Percentiles rank a stretch among this genome's conserved stretches.
phyloP scores from a whole-genome alignment of 140 eudicot genomes.

The Eryngium alpinum region DNA sequence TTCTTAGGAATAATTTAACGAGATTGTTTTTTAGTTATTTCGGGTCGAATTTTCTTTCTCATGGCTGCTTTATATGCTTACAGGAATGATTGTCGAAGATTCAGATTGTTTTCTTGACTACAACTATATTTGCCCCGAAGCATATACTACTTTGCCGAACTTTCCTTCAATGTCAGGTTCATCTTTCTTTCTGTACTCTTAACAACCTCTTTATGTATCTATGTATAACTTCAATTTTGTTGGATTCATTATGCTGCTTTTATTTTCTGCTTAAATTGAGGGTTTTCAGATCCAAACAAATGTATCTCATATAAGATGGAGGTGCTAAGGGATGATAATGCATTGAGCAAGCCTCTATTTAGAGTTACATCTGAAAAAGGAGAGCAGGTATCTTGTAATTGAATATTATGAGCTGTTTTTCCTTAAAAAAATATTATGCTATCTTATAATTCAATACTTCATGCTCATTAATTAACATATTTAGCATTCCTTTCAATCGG shows the following conservation, averaged over 20 bases:
- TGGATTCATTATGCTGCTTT: neutral
- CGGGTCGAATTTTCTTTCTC: neutral
- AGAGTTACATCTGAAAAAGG: slow-evolving; percentile 71
- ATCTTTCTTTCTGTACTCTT: slow-evolving; percentile 3
- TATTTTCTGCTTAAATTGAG: slow-evolving; percentile 1
- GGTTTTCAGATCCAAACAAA: slow-evolving; percentile 52
- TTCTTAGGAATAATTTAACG: neutral
- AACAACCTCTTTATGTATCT: neutral
- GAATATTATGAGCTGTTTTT: neutral
- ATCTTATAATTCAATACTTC: too few species aligned
- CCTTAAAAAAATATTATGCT: too few species aligned
- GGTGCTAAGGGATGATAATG: slow-evolving; percentile 59
- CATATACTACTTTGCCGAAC: slow-evolving; percentile 69
- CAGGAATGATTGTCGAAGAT: slow-evolving; percentile 59
- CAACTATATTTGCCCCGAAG: slow-evolving; percentile 61
- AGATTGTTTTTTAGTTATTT: neutral
- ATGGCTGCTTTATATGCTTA: slow-evolving; percentile 8
- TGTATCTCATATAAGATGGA: slow-evolving; percentile 63
- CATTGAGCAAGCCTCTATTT: slow-evolving; percentile 51
- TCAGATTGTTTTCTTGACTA: slow-evolving; percentile 43
- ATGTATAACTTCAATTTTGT: neutral
- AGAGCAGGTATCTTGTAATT: slow-evolving; percentile 50
- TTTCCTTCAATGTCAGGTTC: slow-evolving; percentile 63
- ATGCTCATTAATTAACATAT: too few species aligned
- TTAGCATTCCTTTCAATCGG: too few species aligned